phyloP scores from a whole-genome alignment of 148 eudicot genomes.

The Heliosperma pusillum region DNA sequence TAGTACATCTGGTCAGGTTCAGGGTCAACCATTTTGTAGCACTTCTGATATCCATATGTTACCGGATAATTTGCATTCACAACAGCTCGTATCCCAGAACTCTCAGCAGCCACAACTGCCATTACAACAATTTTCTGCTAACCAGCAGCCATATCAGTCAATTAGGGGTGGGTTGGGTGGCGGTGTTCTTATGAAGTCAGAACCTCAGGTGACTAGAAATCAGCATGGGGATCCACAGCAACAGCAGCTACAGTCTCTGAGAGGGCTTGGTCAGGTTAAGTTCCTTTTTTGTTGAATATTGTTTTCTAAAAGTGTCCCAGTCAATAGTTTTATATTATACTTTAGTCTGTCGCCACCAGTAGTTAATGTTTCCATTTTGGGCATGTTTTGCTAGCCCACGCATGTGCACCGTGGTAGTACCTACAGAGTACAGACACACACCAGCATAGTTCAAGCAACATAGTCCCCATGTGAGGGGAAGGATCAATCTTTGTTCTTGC shows the following conservation, averaged over 20 bases:
- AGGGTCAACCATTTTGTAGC: slow-evolving; percentile 46
- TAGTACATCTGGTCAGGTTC: slow-evolving; percentile 36
- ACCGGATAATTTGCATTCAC: slow-evolving; percentile 57
- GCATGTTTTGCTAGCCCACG: too few relatives aligned
- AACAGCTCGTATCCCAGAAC: slow-evolving; percentile 50
- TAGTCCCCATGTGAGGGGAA: neutral
- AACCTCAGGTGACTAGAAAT: slow-evolving; percentile 48
- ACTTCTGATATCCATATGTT: slow-evolving; percentile 50
- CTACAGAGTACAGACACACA: neutral
- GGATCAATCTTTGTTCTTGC: neutral
- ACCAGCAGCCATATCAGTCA: slow-evolving; percentile 55
- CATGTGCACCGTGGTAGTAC: neutral
- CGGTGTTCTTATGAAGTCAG: slow-evolving; percentile 53
- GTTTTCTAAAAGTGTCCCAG: neutral
- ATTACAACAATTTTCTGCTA: slow-evolving; percentile 42
- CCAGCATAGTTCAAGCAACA: neutral
- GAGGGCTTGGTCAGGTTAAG: slow-evolving; percentile 65
- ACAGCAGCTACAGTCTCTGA: slow-evolving; percentile 55
- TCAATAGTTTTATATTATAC: neutral
- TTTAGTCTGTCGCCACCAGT: neutral
- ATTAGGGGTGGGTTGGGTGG: slow-evolving; percentile 52
- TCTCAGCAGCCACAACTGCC: slow-evolving; percentile 60
- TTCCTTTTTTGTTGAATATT: slow-evolving; percentile 7
- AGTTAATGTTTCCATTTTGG: too few relatives aligned
- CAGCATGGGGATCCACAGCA: slow-evolving; percentile 39